A percentile compares a stretch with the other conserved stretches of the same genome.
These are phyloP conservation scores for Paraconiothyrium brasiliense DNA, from an alignment of 2,329 filamentous ascomycete genomes.

Conservation along the genomic window DNA sequence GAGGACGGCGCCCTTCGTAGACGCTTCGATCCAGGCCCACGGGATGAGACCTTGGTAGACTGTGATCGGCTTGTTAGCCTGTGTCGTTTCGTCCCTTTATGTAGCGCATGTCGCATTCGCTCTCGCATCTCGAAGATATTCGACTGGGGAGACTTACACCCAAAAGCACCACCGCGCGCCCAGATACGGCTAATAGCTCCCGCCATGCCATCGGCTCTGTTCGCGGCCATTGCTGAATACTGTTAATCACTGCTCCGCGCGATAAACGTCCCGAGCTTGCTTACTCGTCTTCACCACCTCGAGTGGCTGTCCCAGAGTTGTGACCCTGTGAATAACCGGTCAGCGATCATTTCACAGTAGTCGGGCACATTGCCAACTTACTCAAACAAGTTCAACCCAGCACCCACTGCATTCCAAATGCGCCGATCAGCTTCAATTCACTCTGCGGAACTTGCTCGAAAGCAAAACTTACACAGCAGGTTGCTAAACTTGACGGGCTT, in stretches of 20 bases:
- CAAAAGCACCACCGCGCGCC: conserved; percentile 89
- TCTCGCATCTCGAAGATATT: not conserved
- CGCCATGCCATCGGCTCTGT: conserved; percentile 87
- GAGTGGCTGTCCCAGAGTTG: conserved; percentile 70
- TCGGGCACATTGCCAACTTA: conserved; percentile 50
- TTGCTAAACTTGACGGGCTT: conserved; percentile 99
- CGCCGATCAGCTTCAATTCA: conserved; percentile 38
- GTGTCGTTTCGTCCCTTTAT: not conserved
- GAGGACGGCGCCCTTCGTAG: conserved; percentile 98
- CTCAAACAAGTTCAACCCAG: conserved; percentile 96
- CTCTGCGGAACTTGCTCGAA: not conserved
- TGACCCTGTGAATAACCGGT: conserved; percentile 61
- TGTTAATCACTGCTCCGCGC: not conserved
- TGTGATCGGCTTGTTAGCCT: conserved; percentile 53
- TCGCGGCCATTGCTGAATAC: conserved; percentile 81
- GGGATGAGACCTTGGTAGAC: conserved; percentile 99
- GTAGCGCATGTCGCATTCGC: not conserved
- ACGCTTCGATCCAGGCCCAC: conserved; percentile 97
- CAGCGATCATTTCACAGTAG: conserved; percentile 23
- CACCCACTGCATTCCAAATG: conserved; percentile 68
- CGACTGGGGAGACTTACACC: conserved; percentile 74
- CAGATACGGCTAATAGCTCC: conserved; percentile 87
- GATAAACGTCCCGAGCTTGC: not conserved
- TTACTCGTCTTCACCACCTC: conserved; percentile 94
- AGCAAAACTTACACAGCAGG: conserved; percentile 72